Percentiles rank a stretch among this genome's conserved stretches.
Conservation (phyloP, 1,284 basidiomycete genomes). For the Fistulinella cinereoalba region DNA sequence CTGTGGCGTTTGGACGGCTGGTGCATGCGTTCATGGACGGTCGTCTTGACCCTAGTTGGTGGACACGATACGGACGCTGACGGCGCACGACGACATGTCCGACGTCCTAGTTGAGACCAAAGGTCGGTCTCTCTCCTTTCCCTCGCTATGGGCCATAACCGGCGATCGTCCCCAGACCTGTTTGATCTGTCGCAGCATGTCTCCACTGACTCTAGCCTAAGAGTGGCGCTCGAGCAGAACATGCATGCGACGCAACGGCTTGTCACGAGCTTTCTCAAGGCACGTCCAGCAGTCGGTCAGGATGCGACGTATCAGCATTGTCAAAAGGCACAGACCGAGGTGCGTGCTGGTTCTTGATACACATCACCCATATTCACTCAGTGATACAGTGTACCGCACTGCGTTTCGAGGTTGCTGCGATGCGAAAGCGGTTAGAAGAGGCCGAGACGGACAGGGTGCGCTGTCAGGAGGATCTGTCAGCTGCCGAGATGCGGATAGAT, state of each 20-base stretch:
- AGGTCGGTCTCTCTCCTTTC: slow-evolving; percentile 34
- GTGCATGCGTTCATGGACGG: neutral
- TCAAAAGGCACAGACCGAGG: slow-evolving; percentile 61
- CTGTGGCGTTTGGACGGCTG: neutral
- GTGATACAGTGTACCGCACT: slow-evolving; percentile 50
- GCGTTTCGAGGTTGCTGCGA: slow-evolving; percentile 59
- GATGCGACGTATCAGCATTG: slow-evolving; percentile 42
- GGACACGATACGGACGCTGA: slow-evolving; percentile 62
- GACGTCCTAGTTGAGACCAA: slow-evolving; percentile 42
- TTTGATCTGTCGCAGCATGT: slow-evolving; percentile 57
- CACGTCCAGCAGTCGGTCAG: slow-evolving; percentile 29
- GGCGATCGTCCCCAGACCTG: slow-evolving; percentile 25
- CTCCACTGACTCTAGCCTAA: slow-evolving; percentile 48
- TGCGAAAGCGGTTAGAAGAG: slow-evolving; percentile 56
- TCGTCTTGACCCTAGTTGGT: slow-evolving; percentile 48
- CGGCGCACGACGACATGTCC: slow-evolving; percentile 53
- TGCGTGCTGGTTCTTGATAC: slow-evolving; percentile 27
- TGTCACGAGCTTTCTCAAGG: slow-evolving; percentile 55
- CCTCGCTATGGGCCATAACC: neutral
- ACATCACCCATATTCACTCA: slow-evolving; percentile 11
- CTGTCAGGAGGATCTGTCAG: slow-evolving; percentile 56
- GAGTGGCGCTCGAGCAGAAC: slow-evolving; percentile 50
- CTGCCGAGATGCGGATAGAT: slow-evolving; percentile 71
- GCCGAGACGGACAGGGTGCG: slow-evolving; percentile 52
- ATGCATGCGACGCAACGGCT: slow-evolving; percentile 59